Evolutionary conservation across 1,284 basidiomycete species (phyloP).

Genomic region (Cutaneotrichosporon sp.): DNA sequence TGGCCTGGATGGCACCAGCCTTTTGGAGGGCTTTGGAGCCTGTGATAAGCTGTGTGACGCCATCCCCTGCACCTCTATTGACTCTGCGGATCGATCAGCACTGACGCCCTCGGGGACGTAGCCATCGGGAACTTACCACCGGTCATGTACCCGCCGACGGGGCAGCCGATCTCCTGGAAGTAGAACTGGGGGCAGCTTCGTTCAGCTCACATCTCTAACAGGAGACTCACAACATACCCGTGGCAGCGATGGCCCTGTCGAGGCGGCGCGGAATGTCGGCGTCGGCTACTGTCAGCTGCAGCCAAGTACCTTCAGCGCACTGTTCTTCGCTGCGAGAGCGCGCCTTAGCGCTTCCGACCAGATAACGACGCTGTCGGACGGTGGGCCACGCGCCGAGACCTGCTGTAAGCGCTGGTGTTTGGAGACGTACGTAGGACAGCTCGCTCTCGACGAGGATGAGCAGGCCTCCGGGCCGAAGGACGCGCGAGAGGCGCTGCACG

Average conservation of each 20-base stretch:
- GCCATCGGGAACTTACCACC: constrained; percentile 31
- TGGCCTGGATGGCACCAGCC: constrained; percentile 15
- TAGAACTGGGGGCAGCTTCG: constrained; percentile 34
- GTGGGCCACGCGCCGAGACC: constrained; percentile 17
- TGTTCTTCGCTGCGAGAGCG: constrained; percentile 28
- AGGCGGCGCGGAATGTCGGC: constrained; percentile 29
- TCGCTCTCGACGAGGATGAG: constrained; percentile 47
- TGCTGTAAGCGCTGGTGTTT: constrained; percentile 9
- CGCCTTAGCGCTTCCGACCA: constrained; percentile 35
- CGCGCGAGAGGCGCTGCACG: constrained; percentile 38
- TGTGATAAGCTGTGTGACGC: neutral
- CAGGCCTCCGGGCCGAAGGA: constrained; percentile 42
- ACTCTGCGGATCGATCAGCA: neutral
- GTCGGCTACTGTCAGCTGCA: constrained; percentile 27
- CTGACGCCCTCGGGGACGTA: neutral
- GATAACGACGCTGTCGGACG: constrained; percentile 8
- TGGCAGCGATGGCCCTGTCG: constrained; percentile 22
- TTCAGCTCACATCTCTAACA: neutral
- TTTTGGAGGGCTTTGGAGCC: constrained; percentile 12
- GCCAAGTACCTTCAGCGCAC: constrained; percentile 21
- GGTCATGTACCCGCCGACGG: constrained; percentile 33
- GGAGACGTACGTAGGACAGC: constrained; percentile 36
- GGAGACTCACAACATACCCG: constrained; percentile 40
- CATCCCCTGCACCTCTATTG: neutral
- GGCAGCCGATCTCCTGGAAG: constrained; percentile 42